Conservation (phyloP, 176 grass and related monocot species). For the Tuctoria greenei region DNA sequence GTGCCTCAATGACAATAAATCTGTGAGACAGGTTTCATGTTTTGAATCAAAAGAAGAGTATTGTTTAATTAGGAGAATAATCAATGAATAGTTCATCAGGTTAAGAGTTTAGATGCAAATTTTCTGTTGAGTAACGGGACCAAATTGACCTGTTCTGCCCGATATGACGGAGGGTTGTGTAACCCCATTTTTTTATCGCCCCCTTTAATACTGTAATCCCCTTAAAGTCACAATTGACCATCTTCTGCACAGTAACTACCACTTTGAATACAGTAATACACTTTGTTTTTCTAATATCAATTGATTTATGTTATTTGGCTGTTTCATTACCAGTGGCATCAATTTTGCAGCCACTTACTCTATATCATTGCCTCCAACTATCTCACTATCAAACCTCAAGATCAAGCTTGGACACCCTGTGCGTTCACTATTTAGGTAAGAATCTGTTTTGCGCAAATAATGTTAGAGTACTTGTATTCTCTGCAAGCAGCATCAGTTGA, state of each 20-base stretch:
- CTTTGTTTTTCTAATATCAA: constrained; percentile 20
- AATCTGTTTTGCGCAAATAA: constrained; percentile 9
- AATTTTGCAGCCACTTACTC: constrained; percentile 72
- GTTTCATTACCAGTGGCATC: constrained; percentile 8
- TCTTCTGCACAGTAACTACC: background rate
- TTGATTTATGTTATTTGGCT: background rate
- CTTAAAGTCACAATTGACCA: background rate
- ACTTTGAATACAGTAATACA: background rate
- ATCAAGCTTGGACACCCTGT: constrained; percentile 47
- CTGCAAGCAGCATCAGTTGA: background rate
- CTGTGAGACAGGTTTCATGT: background rate
- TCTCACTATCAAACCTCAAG: constrained; percentile 42
- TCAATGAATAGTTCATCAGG: background rate
- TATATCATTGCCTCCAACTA: constrained; percentile 85
- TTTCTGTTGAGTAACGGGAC: too few species aligned
- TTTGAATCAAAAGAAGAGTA: background rate
- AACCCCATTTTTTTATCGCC: too few species aligned
- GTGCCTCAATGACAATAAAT: background rate
- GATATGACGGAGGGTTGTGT: background rate
- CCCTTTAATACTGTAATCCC: background rate
- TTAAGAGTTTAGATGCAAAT: too few species aligned
- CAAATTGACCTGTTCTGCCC: too few species aligned
- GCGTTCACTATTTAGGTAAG: constrained; percentile 97
- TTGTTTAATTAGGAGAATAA: background rate
- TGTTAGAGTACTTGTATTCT: constrained; percentile 5